phyloP scores from a whole-genome alignment of 2,329 filamentous ascomycete species.

The Aureobasidium sp. region DNA sequence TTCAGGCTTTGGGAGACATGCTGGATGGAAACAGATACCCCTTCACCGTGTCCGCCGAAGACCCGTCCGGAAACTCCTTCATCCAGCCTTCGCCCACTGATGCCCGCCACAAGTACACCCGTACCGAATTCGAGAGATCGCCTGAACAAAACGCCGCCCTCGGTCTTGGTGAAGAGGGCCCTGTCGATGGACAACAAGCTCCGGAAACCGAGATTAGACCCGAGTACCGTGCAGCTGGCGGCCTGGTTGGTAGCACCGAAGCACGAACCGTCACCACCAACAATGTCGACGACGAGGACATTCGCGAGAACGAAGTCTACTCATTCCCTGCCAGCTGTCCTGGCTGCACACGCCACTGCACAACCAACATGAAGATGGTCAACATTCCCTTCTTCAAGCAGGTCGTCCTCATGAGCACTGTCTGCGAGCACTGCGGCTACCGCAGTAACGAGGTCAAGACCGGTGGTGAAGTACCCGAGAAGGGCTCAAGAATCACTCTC shows the following conservation, averaged over 20 bases:
- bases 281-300: conserved; percentile 51
- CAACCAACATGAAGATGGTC: conserved; percentile 97
- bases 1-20: conserved; percentile 69
- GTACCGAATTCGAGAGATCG: conserved; percentile 75
- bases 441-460: conserved; percentile 97
- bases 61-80: conserved; percentile 92
- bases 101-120: conserved; percentile 82
- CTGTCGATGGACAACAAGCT: conserved; percentile 33
- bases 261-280: conserved; percentile 23
- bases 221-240: conserved; percentile 43
- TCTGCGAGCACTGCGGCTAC: conserved; percentile 83
- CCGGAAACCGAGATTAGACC: conserved; percentile 51
- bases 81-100: conserved; percentile 75
- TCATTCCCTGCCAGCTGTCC: conserved; percentile 87
- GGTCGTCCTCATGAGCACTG: conserved; percentile 90
- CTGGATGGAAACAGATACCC: conserved; percentile 71
- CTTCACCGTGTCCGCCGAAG: conserved; percentile 81
- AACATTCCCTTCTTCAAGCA: conserved; percentile 98
- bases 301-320: conserved; percentile 88
- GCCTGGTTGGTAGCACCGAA: conserved; percentile 22
- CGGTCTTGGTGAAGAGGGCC: conserved; percentile 55
- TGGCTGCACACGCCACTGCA: conserved; percentile 77
- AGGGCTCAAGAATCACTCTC: conserved; percentile 77
- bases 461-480: conserved; percentile 80
- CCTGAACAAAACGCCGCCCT: conserved; percentile 80